Evolutionary conservation across 139 green algal genomes (phyloP), one percentile per base, ranked within the genome.

Genomic region (Micromonas commoda): DNA sequence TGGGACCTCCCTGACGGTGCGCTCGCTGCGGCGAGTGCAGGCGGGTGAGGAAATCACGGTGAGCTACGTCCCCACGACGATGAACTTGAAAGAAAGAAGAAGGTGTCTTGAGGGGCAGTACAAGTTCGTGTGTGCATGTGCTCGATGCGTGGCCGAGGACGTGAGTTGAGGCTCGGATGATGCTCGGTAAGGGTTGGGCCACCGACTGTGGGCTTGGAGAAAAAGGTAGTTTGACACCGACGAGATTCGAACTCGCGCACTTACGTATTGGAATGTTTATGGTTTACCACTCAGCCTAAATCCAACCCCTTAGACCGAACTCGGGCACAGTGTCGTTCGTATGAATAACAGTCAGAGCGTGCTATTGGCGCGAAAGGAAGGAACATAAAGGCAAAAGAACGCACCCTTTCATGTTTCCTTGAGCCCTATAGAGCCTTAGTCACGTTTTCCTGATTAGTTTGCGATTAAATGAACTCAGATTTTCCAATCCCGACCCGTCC

Each of bases 251-350:
- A 70, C 63, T 26, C 63, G 34, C 63, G 63, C 63, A 70, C 63
- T 70, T 70, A 34, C 63, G 63, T 70, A 70, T 32, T 34, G 63
- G 63, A 57, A 57, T 16, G 45, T 57, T 57, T 57, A 9, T 57
- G n/a, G n/a, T 57, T 57, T 16, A 57, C 9, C 9, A 57, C 9
- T 57, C 9, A 70, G 63, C 63, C 63, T 70, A 70, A 70, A 70
- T 70, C 63, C 63, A 34, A 31, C 63, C 24, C 63, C 63, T 70
- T 70, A 70, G 63, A 70, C 63, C 63, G 45, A 65, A 65, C 63
- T 70, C 63, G 63, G 63, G 24, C 63, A 70, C 28, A 39, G 28
- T 34, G 31, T 37, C 63, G 63, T 1, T 32, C 24, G 24, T n/a
- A 2, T 1, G 2, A 2, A 1, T 3, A 65, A 31, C 54, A 24